Conservation (phyloP, 176 grass and related monocot species). For the Oryza glumipatula region DNA sequence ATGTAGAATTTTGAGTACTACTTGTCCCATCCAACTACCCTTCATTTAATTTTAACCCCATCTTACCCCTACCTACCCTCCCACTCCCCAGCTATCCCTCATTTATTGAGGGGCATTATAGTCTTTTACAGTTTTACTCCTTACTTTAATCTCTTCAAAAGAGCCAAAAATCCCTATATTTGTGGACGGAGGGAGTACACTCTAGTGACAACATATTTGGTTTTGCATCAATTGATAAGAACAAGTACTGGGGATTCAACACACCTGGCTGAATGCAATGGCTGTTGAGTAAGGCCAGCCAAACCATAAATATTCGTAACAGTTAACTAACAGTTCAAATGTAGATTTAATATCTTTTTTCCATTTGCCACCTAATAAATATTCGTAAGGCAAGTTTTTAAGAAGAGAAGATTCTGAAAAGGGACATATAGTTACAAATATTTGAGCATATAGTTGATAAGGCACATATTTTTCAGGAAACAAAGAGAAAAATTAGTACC, state of each 20-base stretch:
- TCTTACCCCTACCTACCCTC: no score
- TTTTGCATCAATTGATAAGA: not conserved
- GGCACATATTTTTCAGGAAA: constrained; percentile 3
- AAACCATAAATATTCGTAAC: not conserved
- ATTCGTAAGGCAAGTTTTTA: not conserved
- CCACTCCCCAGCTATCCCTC: no score
- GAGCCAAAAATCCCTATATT: no score
- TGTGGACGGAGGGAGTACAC: not conserved
- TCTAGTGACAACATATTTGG: not conserved
- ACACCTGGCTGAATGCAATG: not conserved
- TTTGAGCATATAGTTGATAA: not conserved
- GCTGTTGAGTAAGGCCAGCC: not conserved
- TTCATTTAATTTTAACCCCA: no score
- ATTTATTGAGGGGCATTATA: no score
- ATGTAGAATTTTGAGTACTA: no score
- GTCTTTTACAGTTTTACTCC: no score
- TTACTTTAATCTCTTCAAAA: no score
- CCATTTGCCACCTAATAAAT: not conserved
- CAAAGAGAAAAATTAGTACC: constrained; percentile 42
- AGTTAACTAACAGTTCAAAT: not conserved
- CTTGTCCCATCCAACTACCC: no score
- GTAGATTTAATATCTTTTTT: not conserved
- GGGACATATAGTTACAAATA: not conserved
- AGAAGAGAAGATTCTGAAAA: not conserved
- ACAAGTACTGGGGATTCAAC: not conserved